Base-by-base conservation (phyloP, 2,329 filamentous ascomycete species). In the Knoxdaviesia proteae region DNA sequence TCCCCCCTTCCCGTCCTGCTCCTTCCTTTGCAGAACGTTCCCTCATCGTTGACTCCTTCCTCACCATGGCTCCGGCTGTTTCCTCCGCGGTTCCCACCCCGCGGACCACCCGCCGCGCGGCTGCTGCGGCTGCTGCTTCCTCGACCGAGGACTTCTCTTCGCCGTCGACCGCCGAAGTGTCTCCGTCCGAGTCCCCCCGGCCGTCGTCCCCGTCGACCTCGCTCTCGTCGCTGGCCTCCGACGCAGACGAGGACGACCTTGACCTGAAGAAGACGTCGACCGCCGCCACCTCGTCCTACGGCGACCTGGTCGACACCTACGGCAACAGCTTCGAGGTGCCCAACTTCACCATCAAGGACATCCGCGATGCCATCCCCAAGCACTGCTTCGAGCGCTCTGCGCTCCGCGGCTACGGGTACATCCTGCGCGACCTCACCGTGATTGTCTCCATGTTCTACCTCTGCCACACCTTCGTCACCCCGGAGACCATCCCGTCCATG, bases 271-370 rank as follows among this genome's bases (percentile, higher is more conserved):
- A 41, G 8, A 39, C 41, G 29, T 10, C 44, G 20, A 32, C 20
- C 11, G 50, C 52, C 51, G 43, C 53, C 51, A 58, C 61, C 49
- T 43, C 54, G 43, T 49, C 51, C 50, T 77, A 71, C 51, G 74
- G 73, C 53, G 74, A 77, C 58, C 73, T 98, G 51, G 55, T 90
- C 49, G 87, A 98, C 64, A 88, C 84, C 8, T 90, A 93, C 59
- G 90, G 90, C 62, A 94, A 96, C 62, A 73, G 86, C 55, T 98
- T 98, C 67, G 69, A 84, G 61, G 71, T 93, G 45, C 90, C 90
- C 51, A 80, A 96, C 63, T 98, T 81, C 68, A 93, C 86, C 57
- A 93, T 98, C 71, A 94, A 94, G 70, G 75, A 98, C 58, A 88
- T 98, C 58, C 80, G 84, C 55, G 82, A 94, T 64, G 90, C 90